Conservation (phyloP, 108 stramenopile species). For the Mediolabrus comicus region DNA sequence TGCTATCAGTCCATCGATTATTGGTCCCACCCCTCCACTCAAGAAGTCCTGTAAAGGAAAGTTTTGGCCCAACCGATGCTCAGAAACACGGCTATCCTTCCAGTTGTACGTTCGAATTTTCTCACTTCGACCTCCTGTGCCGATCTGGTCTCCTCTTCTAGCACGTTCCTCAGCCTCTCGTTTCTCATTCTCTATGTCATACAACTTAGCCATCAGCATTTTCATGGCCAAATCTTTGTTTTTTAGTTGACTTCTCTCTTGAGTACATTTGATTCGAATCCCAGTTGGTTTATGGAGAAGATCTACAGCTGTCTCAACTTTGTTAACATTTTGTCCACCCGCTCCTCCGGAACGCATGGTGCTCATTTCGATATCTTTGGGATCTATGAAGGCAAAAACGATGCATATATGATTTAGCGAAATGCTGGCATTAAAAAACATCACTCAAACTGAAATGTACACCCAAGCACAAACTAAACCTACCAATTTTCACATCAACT, state of each 20-base stretch:
- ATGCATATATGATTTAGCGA: background rate
- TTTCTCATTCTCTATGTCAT: constrained; percentile 85
- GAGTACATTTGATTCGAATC: constrained; percentile 93
- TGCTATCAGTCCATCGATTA: constrained; percentile 75
- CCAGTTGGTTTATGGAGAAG: constrained; percentile 96
- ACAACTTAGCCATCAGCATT: constrained; percentile 86
- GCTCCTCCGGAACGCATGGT: constrained; percentile 93
- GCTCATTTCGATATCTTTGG: constrained; percentile 85
- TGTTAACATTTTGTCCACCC: constrained; percentile 99
- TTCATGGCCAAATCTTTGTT: constrained; percentile 97
- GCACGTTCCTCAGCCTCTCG: constrained; percentile 80
- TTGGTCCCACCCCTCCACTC: constrained; percentile 74
- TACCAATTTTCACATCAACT: constrained; percentile 75
- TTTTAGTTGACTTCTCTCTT: constrained; percentile 94
- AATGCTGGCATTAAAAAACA: background rate
- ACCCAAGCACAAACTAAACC: background rate
- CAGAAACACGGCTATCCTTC: constrained; percentile 93
- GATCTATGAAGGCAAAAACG: constrained; percentile 30
- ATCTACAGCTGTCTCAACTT: constrained; percentile 97
- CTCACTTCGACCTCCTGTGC: constrained; percentile 93
- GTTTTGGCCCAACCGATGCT: constrained; percentile 91
- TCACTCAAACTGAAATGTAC: background rate
- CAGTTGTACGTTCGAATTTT: constrained; percentile 99
- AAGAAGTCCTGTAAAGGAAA: constrained; percentile 75
- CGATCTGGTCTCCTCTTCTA: constrained; percentile 83